Evolutionary conservation across 768 basidiomycete species (phyloP).

Genomic region (Termitomyces titanicus): DNA sequence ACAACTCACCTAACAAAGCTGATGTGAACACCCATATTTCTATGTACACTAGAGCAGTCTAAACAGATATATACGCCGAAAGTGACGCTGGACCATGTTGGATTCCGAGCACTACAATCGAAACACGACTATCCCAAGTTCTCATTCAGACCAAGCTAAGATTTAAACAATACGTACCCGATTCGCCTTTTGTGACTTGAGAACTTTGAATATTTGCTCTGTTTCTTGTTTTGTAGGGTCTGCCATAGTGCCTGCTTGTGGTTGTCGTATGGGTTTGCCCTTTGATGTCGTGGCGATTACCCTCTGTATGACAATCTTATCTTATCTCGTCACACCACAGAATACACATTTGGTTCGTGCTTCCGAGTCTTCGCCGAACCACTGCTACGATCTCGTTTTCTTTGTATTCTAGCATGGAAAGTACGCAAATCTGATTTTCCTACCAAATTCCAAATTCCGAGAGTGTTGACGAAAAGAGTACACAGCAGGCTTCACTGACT

Average conservation of each 20-base stretch:
- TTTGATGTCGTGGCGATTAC: constrained; percentile 30
- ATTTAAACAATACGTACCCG: constrained; percentile 43
- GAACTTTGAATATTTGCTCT: constrained; percentile 77
- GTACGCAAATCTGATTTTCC: too few species aligned
- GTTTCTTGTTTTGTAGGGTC: constrained; percentile 86
- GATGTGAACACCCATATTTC: constrained; percentile 98
- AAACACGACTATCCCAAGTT: constrained; percentile 66
- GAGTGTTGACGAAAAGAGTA: too few species aligned
- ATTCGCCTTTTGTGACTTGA: constrained; percentile 85
- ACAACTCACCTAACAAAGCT: constrained; percentile 84
- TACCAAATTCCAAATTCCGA: too few species aligned
- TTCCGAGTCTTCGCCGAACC: too few species aligned
- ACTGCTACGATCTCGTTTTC: too few species aligned
- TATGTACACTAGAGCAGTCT: constrained; percentile 92
- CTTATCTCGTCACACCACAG: constrained; percentile 8
- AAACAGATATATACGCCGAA: constrained; percentile 97
- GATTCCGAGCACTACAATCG: constrained; percentile 93
- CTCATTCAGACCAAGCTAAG: not conserved
- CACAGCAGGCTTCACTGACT: too few species aligned
- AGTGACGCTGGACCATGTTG: constrained; percentile 96
- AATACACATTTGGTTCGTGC: too few species aligned
- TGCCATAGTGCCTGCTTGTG: constrained; percentile 41
- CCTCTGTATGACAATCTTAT: constrained; percentile 7
- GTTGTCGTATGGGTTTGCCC: constrained; percentile 5
- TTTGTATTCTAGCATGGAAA: too few species aligned